Evolutionary conservation across 1,139 yeast species (phyloP).

Genomic region (Pichia sp.): DNA sequence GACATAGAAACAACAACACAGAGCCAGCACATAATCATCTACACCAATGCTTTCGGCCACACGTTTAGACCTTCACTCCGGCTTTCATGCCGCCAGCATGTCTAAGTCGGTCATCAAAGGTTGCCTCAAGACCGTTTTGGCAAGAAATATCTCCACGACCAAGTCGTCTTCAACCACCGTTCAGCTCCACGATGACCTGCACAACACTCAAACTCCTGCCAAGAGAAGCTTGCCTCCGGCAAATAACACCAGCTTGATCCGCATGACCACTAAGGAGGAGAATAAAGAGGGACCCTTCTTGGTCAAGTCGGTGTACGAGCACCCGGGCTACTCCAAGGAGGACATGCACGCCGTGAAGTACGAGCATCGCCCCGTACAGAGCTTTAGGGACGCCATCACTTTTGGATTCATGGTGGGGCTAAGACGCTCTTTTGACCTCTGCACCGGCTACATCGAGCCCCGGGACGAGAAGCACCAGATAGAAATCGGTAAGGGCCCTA

Average conservation of each 20-base stretch:
- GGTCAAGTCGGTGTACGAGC: conserved; percentile 47
- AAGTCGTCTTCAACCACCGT: not conserved
- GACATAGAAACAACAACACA: no score
- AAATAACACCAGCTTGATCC: conserved; percentile 1
- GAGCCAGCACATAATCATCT: not conserved
- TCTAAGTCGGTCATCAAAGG: not conserved
- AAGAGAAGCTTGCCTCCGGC: conserved; percentile 14
- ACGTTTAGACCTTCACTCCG: conserved; percentile 27
- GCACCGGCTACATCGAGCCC: conserved; percentile 64
- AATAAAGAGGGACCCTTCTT: conserved; percentile 20
- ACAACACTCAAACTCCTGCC: conserved; percentile 1
- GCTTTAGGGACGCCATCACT: conserved; percentile 52
- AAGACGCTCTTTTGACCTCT: conserved; percentile 53
- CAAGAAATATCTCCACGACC: conserved; percentile 3
- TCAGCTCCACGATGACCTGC: not conserved
- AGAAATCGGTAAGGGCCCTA: conserved; percentile 25
- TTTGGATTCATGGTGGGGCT: conserved; percentile 41
- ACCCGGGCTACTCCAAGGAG: conserved; percentile 45
- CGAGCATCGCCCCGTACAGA: conserved; percentile 51
- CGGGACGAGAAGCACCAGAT: conserved; percentile 27
- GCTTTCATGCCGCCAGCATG: not conserved
- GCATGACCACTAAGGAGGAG: conserved; percentile 13
- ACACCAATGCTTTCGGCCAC: conserved; percentile 2
- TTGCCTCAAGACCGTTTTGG: not conserved
- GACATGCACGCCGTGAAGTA: conserved; percentile 46